A percentile compares a stretch with the other conserved stretches of the same genome.
Evolutionary conservation across 768 basidiomycete species (phyloP).

Genomic region (Melanogaster broomeanus): DNA sequence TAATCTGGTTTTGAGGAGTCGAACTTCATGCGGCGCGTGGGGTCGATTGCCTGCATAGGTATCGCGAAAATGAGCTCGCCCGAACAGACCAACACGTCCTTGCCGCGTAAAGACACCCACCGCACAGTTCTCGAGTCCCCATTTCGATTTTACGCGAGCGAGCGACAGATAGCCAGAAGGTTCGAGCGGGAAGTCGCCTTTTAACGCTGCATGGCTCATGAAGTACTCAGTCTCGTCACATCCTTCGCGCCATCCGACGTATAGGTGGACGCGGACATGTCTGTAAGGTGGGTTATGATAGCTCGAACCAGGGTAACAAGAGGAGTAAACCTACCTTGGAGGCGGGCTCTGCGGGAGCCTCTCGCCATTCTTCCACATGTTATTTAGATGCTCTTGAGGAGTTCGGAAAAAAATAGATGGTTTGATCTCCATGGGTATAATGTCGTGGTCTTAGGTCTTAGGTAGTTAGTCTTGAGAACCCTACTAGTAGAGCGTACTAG

Average conservation of each 20-base stretch:
- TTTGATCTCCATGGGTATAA: too few species aligned
- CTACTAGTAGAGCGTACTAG: too few species aligned
- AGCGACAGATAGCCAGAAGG: constrained; percentile 20
- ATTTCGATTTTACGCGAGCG: constrained; percentile 15
- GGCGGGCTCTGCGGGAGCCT: constrained; percentile 18
- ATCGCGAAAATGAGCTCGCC: background rate
- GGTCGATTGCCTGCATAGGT: constrained; percentile 20
- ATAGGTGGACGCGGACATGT: constrained; percentile 35
- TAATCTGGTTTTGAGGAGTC: constrained; percentile 24
- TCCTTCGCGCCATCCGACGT: constrained; percentile 28
- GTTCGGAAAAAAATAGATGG: constrained; percentile 7
- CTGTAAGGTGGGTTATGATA: background rate
- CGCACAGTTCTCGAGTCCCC: constrained; percentile 26
- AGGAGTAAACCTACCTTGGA: constrained; percentile 8
- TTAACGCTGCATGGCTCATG: constrained; percentile 26
- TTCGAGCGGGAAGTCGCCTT: constrained; percentile 28
- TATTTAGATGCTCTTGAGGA: constrained; percentile 23
- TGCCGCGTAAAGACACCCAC: constrained; percentile 7
- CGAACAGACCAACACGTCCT: background rate
- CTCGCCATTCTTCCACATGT: constrained; percentile 24
- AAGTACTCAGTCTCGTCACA: constrained; percentile 31
- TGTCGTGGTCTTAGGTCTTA: too few species aligned
- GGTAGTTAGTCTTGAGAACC: too few species aligned
- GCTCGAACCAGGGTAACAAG: too few species aligned
- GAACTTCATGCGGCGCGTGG: constrained; percentile 17